Percentiles rank a stretch among this genome's conserved stretches.
These are phyloP conservation scores for Pyrus pyrifolia DNA, from an alignment of 306 rosid genomes.

Conservation along the genomic window DNA sequence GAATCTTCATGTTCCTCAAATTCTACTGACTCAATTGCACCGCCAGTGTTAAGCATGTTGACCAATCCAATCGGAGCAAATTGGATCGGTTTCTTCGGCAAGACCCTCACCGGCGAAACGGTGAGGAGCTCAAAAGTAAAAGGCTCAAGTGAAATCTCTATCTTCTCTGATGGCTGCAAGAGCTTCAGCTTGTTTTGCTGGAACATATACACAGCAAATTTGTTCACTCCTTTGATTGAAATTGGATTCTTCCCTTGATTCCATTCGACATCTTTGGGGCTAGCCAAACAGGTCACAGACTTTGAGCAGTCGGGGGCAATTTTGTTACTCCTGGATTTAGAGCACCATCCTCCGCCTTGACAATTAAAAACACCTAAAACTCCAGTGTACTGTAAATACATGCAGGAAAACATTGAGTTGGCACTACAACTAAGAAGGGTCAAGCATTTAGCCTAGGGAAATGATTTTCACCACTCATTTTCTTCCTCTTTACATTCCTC, in stretches of 20 bases:
- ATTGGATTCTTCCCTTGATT: conserved; percentile 35
- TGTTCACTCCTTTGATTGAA: conserved; percentile 26
- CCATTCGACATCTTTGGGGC: conserved; percentile 67
- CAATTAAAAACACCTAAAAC: conserved; percentile 66
- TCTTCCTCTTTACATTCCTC: too few relatives aligned
- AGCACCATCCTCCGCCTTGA: conserved; percentile 91
- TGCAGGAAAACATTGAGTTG: background rate
- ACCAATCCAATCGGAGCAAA: conserved; percentile 62
- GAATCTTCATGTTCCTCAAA: conserved; percentile 16
- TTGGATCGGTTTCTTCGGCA: conserved; percentile 24
- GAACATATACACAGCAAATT: conserved; percentile 48
- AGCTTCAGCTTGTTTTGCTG: conserved; percentile 42
- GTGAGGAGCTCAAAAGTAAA: conserved; percentile 47
- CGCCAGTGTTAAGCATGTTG: conserved; percentile 72
- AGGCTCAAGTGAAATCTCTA: conserved; percentile 52
- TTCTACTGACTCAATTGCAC: conserved; percentile 43
- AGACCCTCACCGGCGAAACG: conserved; percentile 36
- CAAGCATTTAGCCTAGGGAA: background rate
- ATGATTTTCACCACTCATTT: too few relatives aligned
- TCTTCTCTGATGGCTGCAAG: conserved; percentile 30
- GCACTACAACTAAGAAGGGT: background rate
- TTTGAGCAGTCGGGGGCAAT: conserved; percentile 38
- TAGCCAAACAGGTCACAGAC: conserved; percentile 30
- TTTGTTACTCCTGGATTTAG: conserved; percentile 39
- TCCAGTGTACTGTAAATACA: conserved; percentile 39